Percentiles rank a stretch among this genome's conserved stretches.
phyloP scores from a whole-genome alignment of 1,139 yeast genomes.

The Nakaseomyces kungkrabaensis region DNA sequence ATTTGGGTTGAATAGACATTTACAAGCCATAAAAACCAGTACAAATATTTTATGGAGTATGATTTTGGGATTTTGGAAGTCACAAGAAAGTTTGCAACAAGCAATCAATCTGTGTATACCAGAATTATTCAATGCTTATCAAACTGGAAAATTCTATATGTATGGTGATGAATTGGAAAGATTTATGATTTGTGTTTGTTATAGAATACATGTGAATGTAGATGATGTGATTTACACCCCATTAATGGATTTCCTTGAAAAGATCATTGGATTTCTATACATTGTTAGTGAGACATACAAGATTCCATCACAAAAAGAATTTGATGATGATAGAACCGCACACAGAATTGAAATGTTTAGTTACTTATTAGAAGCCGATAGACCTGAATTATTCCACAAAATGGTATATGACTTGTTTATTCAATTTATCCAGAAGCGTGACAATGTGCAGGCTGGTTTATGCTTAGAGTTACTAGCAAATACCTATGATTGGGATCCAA shows the following conservation, averaged over 20 bases:
- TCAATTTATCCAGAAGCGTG: conserved; percentile 48
- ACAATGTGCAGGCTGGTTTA: conserved; percentile 74
- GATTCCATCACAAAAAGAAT: conserved; percentile 76
- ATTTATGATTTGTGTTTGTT: conserved; percentile 15
- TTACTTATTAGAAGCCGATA: conserved; percentile 66
- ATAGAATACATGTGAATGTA: conserved; percentile 30
- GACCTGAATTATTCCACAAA: conserved; percentile 71
- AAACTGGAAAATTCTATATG: conserved; percentile 17
- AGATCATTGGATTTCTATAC: conserved; percentile 52
- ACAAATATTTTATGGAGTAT: conserved; percentile 65
- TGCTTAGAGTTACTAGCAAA: conserved; percentile 69
- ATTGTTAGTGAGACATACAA: conserved; percentile 58
- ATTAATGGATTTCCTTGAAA: conserved; percentile 45
- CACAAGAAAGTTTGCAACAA: conserved; percentile 12
- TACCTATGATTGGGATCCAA: conserved; percentile 69
- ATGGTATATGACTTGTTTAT: conserved; percentile 70
- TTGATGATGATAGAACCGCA: conserved; percentile 79
- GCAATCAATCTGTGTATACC: conserved; percentile 18
- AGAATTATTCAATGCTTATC: conserved; percentile 22
- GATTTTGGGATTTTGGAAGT: conserved; percentile 16
- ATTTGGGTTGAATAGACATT: conserved; percentile 59
- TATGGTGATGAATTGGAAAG: conserved; percentile 18
- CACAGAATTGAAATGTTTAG: conserved; percentile 69
- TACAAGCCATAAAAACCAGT: conserved; percentile 54
- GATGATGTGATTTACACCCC: conserved; percentile 58